These are phyloP conservation scores for Oryza australiensis DNA, from an alignment of 176 grass and related monocot genomes.

Conservation along the genomic window DNA sequence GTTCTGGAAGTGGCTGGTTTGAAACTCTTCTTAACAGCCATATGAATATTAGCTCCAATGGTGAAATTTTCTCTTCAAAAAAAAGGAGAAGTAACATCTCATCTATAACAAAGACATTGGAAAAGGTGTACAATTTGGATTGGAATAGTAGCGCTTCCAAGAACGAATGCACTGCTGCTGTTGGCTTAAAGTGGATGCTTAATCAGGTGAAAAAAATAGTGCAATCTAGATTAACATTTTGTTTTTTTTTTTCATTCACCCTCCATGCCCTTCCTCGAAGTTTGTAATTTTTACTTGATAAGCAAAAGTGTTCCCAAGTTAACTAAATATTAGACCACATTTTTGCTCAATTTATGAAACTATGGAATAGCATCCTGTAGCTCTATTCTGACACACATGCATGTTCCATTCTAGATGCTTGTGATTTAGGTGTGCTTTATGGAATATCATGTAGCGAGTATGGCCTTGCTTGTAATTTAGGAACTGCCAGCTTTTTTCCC, in stretches of 20 bases:
- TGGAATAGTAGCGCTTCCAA: constrained; percentile 91
- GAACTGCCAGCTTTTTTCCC: neutral
- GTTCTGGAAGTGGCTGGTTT: constrained; percentile 97
- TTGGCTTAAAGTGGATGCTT: constrained; percentile 98
- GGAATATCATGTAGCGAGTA: neutral
- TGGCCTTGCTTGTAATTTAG: constrained; percentile 4
- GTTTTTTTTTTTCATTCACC: neutral
- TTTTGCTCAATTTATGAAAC: neutral
- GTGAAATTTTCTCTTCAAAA: constrained; percentile 85
- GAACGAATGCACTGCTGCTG: constrained; percentile 86
- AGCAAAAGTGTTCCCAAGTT: neutral
- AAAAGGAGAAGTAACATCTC: constrained; percentile 81
- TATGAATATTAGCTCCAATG: constrained; percentile 86
- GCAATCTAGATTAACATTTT: neutral
- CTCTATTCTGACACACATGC: neutral
- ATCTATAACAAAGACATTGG: constrained; percentile 71
- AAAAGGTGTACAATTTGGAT: constrained; percentile 89
- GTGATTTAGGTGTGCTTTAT: neutral
- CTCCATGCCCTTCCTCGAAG: neutral
- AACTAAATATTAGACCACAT: neutral
- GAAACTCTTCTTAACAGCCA: constrained; percentile 95
- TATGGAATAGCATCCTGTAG: neutral
- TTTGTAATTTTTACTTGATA: neutral
- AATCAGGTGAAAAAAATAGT: constrained; percentile 67
- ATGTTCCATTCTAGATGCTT: neutral